Conservation (phyloP, 2,329 filamentous ascomycete species). For the Fusarium beomiforme region DNA sequence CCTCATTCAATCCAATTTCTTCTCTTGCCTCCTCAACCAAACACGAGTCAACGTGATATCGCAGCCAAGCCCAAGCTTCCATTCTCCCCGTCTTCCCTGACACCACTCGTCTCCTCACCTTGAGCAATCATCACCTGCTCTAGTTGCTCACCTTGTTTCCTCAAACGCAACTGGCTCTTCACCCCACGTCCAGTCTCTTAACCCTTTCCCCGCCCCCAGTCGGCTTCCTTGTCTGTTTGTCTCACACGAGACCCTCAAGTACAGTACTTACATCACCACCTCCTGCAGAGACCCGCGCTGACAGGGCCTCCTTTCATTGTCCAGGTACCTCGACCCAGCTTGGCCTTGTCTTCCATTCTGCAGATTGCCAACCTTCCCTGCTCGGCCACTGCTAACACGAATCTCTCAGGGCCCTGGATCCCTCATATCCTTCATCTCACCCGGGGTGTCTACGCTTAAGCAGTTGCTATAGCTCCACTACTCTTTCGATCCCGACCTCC, state of each 20-base stretch:
- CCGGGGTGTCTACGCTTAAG: constrained; percentile 30
- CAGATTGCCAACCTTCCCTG: constrained; percentile 20
- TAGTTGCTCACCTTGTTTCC: constrained; percentile 41
- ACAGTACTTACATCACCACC: constrained; percentile 21
- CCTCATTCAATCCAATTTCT: constrained; percentile 10
- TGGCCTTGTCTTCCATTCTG: constrained; percentile 11
- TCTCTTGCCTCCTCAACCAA: constrained; percentile 28
- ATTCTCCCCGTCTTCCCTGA: constrained; percentile 16
- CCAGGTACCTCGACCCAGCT: constrained; percentile 2
- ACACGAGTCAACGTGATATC: constrained; percentile 37
- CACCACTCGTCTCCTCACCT: constrained; percentile 45
- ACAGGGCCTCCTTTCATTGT: constrained; percentile 28
- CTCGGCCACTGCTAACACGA: constrained; percentile 17
- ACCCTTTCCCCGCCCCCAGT: constrained; percentile 21
- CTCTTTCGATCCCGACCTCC: constrained; percentile 41
- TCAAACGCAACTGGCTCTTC: constrained; percentile 19
- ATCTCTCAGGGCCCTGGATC: constrained; percentile 26
- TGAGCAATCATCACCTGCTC: constrained; percentile 34
- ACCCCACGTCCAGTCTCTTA: constrained; percentile 38
- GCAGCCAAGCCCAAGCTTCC: not conserved
- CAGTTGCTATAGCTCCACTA: constrained; percentile 33
- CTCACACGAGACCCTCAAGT: constrained; percentile 26
- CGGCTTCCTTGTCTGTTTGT: constrained; percentile 15
- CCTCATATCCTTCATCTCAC: constrained; percentile 30
- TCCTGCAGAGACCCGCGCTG: constrained; percentile 37